phyloP scores from a whole-genome alignment of 2,329 filamentous ascomycete genomes.

The Thermoascus crustaceus region DNA sequence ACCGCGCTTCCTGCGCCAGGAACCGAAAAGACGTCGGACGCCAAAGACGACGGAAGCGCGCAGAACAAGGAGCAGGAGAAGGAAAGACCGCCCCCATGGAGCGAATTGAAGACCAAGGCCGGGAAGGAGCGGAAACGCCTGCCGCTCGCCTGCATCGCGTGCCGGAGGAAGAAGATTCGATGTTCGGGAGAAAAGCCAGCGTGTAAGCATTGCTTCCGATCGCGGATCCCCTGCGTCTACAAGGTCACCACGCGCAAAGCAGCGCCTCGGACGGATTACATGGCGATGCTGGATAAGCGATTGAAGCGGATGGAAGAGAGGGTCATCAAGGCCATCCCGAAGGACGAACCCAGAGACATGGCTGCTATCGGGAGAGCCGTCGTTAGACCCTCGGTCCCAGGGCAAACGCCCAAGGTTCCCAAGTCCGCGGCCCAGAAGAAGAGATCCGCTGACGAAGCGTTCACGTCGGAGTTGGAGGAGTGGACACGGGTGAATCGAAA shows the following conservation, averaged over 20 bases:
- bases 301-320: constrained; percentile 96
- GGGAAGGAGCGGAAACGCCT: constrained; percentile 92
- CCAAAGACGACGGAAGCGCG: constrained; percentile 14
- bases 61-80: constrained; percentile 44
- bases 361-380: constrained; percentile 66
- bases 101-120: constrained; percentile 78
- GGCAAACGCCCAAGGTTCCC: constrained; percentile 47
- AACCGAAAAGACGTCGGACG: constrained; percentile 12
- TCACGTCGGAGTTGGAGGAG: constrained; percentile 68
- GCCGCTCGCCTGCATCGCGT: constrained; percentile 90
- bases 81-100: constrained; percentile 61
- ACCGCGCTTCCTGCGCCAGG: constrained; percentile 15
- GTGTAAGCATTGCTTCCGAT: constrained; percentile 90
- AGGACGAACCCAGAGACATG: constrained; percentile 65
- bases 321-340: constrained; percentile 91
- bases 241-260: constrained; percentile 93
- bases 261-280: constrained; percentile 91
- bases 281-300: constrained; percentile 96
- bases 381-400: constrained; percentile 69
- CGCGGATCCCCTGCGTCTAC: constrained; percentile 92
- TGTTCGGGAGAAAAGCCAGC: constrained; percentile 97
- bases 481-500: constrained; percentile 61
- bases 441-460: constrained; percentile 76
- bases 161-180: constrained; percentile 91
- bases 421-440: constrained; percentile 59